Evolutionary conservation across 352 stramenopile genomes (phyloP), one percentile per base, ranked within the genome.

Genomic region (Globisporangium barbulae): DNA sequence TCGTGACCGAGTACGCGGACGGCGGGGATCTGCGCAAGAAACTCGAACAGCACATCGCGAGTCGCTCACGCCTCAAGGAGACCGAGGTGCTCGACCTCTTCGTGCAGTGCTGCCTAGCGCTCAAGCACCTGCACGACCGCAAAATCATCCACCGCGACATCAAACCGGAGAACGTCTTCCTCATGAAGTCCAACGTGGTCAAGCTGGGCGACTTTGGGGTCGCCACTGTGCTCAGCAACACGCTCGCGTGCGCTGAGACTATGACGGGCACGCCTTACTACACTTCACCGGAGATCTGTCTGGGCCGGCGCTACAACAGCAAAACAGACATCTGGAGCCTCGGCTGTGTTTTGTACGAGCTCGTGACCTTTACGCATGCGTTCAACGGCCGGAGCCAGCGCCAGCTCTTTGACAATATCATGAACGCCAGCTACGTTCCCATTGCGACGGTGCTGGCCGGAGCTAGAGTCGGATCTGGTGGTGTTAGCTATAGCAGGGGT

Each of bases 321-420:
- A 98, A 98, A 74, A 96, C 87, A 0, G 94, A 98, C 67, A 71
- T 98, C 19, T 98, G 94, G 94, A 97, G 93, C 35, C 73, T 98
- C 15, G 94, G 94, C 2, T 98, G 93, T 68, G 81, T 98, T 9
- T 63, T 98, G 25, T 98, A 97, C 72, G 94, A 98, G 74, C 86
- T 98, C 72, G 71, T 63, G 2, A 95, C 92, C 28, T 83, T 98
- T 59, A 64, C 70, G 13, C 90, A 98, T 55, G 86, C 91, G 19
- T 98, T 98, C 67, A 81, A 97, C 22, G 92, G 88, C 13, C 74
- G 81, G 13, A 90, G 74, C 63, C 81, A 93, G 65, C 77, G 82
- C 5, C 81, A 93, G 63, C 75, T 93, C 58, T 91, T 91, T 62
- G 75, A 88, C 28, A 90, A 91, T 58, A 93, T 91, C 42, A 63